Evolutionary conservation across 2,329 filamentous ascomycete species (phyloP).

Genomic region (Talaromyces amestolkiae): DNA sequence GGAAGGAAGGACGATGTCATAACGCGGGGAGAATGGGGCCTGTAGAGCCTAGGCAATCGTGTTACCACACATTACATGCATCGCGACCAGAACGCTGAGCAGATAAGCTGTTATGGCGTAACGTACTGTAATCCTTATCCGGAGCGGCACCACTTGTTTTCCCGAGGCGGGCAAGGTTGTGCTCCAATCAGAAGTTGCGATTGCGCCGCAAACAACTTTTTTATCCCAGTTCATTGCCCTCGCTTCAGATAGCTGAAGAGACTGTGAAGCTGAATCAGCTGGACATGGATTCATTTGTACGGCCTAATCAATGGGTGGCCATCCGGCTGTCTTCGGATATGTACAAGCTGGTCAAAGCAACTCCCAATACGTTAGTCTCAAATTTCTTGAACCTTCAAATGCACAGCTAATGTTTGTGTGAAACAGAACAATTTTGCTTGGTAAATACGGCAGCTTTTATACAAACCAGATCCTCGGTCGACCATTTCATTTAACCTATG

Average conservation of each 20-base stretch:
- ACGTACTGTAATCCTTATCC: constrained; percentile 1
- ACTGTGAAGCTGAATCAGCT: neutral
- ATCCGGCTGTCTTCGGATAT: constrained; percentile 53
- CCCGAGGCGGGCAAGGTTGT: neutral
- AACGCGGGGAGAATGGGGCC: constrained; percentile 11
- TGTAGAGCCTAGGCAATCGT: constrained; percentile 14
- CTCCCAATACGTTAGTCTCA: constrained; percentile 62
- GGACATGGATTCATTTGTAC: constrained; percentile 40
- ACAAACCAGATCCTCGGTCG: constrained; percentile 87
- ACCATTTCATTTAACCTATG: constrained; percentile 87
- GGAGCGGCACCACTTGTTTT: neutral
- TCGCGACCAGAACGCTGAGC: too few relatives aligned
- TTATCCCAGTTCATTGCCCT: neutral
- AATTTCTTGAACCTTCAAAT: constrained; percentile 23
- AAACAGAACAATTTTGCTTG: constrained; percentile 76
- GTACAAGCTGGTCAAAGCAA: constrained; percentile 57
- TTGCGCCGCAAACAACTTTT: neutral
- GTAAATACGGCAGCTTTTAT: constrained; percentile 89
- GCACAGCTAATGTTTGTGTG: neutral
- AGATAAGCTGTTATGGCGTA: neutral
- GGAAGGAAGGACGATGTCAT: constrained; percentile 17
- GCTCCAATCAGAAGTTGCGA: constrained; percentile 11
- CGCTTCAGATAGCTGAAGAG: neutral
- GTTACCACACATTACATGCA: constrained; percentile 6
- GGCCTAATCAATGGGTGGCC: constrained; percentile 37